Conservation (phyloP, 352 stramenopile species). For the Phytophthora cajani region DNA sequence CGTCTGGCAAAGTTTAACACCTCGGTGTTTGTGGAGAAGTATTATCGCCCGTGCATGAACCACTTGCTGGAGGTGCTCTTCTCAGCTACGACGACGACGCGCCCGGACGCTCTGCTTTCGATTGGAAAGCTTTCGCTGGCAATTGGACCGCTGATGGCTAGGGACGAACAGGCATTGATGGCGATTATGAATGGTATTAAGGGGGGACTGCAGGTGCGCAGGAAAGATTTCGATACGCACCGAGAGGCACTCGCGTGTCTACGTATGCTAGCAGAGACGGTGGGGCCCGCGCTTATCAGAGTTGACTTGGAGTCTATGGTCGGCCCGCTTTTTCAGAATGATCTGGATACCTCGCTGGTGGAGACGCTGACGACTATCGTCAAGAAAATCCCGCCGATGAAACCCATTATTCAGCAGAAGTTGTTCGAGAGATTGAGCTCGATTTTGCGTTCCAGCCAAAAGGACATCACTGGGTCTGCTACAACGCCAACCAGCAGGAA, state of each 20-base stretch:
- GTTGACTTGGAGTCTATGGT: constrained; percentile 88
- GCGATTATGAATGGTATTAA: constrained; percentile 90
- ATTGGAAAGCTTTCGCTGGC: constrained; percentile 87
- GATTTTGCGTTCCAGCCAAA: constrained; percentile 67
- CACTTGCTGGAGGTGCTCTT: constrained; percentile 86
- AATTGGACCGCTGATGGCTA: constrained; percentile 76
- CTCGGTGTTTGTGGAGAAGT: constrained; percentile 85
- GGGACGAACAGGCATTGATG: constrained; percentile 80
- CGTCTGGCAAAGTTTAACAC: constrained; percentile 90
- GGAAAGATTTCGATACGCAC: constrained; percentile 87
- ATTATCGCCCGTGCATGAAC: constrained; percentile 84
- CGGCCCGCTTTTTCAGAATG: constrained; percentile 81
- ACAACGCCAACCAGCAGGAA: constrained; percentile 68
- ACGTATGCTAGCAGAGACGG: constrained; percentile 82
- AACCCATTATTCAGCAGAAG: constrained; percentile 81
- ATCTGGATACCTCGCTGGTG: constrained; percentile 80
- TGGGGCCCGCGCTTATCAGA: constrained; percentile 73
- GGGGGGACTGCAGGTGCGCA: constrained; percentile 81
- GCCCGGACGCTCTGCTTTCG: constrained; percentile 80
- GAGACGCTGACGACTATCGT: constrained; percentile 87
- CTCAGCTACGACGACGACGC: constrained; percentile 78
- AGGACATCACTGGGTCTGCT: constrained; percentile 49
- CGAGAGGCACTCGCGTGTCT: constrained; percentile 84
- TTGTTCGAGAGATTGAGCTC: constrained; percentile 84
- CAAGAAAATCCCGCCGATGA: constrained; percentile 83